Percentiles rank a stretch among this genome's conserved stretches.
phyloP scores from a whole-genome alignment of 345 rosid genomes.

The Bruguiera sexangula region DNA sequence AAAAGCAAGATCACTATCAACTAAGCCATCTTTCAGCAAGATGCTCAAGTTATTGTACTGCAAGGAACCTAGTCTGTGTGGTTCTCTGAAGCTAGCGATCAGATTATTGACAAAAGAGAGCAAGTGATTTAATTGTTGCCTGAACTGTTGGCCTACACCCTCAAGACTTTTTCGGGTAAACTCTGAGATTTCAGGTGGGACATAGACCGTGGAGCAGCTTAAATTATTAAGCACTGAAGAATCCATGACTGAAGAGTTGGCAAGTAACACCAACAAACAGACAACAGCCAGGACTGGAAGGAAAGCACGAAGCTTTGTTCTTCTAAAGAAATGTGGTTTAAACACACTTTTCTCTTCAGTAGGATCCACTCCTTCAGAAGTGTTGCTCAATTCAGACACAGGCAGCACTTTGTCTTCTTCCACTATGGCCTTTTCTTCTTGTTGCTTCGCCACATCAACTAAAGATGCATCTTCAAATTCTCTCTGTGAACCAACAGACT shows the following conservation, averaged over 20 bases:
- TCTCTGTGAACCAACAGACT: constrained; percentile 39
- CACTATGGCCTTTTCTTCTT: constrained; percentile 11
- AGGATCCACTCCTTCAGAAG: constrained; percentile 11
- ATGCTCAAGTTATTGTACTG: constrained; percentile 53
- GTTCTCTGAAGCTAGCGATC: constrained; percentile 29
- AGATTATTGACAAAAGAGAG: constrained; percentile 32
- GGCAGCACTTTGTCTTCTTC: constrained; percentile 18
- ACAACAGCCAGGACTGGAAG: constrained; percentile 37
- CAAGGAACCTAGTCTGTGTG: constrained; percentile 26
- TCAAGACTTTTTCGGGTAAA: constrained; percentile 34
- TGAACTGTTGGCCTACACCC: constrained; percentile 30
- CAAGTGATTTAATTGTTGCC: constrained; percentile 36
- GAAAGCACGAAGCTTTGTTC: constrained; percentile 41
- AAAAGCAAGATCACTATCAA: constrained; percentile 22
- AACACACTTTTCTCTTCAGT: constrained; percentile 25
- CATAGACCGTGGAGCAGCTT: constrained; percentile 27
- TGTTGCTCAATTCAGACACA: constrained; percentile 17
- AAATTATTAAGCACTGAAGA: constrained; percentile 30
- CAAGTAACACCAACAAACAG: constrained; percentile 30
- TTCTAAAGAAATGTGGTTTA: constrained; percentile 34
- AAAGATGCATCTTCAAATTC: constrained; percentile 39
- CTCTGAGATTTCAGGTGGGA: constrained; percentile 39
- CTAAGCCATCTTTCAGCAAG: constrained; percentile 29
- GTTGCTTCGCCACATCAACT: constrained; percentile 17
- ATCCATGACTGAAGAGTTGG: constrained; percentile 31